Percentiles rank a stretch among this genome's conserved stretches.
Evolutionary conservation across 495 filamentous ascomycete genomes (phyloP).

Genomic region (Aspergillus steynii): DNA sequence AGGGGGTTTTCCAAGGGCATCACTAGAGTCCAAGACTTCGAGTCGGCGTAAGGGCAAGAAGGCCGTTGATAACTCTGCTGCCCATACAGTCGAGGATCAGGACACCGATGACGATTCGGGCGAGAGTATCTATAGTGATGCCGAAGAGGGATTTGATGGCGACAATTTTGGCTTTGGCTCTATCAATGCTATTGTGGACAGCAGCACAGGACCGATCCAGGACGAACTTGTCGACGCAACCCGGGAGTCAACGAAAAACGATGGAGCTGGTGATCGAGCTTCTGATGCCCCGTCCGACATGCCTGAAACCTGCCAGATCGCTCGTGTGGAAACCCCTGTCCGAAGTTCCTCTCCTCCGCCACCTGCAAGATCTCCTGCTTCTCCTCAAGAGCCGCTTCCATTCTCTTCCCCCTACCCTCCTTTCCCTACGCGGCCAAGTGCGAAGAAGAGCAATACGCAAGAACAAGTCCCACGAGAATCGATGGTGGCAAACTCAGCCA

Average conservation of each 20-base stretch:
- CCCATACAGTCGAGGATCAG: conserved; percentile 23
- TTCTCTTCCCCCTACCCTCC: conserved; percentile 28
- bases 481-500: conserved; percentile 17
- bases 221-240: not conserved
- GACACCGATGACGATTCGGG: conserved; percentile 53
- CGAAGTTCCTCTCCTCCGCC: conserved; percentile 17
- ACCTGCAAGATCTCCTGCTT: conserved; percentile 21
- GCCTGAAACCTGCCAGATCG: conserved; percentile 23
- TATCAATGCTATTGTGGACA: conserved; percentile 77
- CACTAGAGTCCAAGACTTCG: conserved; percentile 19
- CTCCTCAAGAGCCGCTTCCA: conserved; percentile 16
- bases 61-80: conserved; percentile 8
- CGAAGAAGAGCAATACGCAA: not conserved
- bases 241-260: not conserved
- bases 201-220: not conserved
- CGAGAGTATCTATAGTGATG: conserved; percentile 83
- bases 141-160: conserved; percentile 75
- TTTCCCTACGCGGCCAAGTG: conserved; percentile 14
- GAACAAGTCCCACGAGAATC: conserved; percentile 7
- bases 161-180: conserved; percentile 68
- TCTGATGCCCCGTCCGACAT: conserved; percentile 10
- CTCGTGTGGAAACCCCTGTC: conserved; percentile 25
- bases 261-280: not conserved
- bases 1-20: conserved; percentile 36
- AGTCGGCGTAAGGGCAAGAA: not conserved